phyloP scores from a whole-genome alignment of 768 basidiomycete genomes.

The Tricholoma sp. region DNA sequence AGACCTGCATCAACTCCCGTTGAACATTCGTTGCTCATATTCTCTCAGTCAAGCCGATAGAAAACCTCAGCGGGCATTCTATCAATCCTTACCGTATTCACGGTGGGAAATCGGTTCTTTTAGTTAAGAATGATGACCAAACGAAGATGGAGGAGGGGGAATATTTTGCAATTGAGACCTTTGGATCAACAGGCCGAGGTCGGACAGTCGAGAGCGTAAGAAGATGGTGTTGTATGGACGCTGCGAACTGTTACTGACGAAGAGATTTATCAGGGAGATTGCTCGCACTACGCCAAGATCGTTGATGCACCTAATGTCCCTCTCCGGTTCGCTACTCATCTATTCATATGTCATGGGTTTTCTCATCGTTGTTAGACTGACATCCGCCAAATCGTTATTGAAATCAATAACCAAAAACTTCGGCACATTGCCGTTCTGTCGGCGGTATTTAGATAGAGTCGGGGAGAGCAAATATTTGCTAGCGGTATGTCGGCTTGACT shows the following conservation, averaged over 20 bases:
- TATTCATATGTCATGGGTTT: constrained; percentile 2
- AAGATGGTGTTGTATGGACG: constrained; percentile 10
- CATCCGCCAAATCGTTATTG: constrained; percentile 80
- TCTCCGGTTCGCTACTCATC: constrained; percentile 50
- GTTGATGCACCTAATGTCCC: constrained; percentile 67
- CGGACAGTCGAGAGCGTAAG: constrained; percentile 76
- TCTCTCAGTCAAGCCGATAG: constrained; percentile 80
- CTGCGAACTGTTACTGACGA: background rate
- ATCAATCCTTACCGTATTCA: constrained; percentile 91
- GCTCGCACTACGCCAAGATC: constrained; percentile 86
- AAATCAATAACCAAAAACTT: constrained; percentile 89
- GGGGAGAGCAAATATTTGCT: constrained; percentile 93
- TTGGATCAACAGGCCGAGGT: constrained; percentile 94
- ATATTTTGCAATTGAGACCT: constrained; percentile 98
- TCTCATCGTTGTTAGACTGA: constrained; percentile 44
- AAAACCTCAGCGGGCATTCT: constrained; percentile 92
- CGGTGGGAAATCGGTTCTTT: constrained; percentile 86
- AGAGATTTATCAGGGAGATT: constrained; percentile 61
- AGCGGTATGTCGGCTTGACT: constrained; percentile 50
- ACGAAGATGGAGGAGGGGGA: constrained; percentile 99
- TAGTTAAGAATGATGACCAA: constrained; percentile 85
- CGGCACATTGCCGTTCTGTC: constrained; percentile 92
- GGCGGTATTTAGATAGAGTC: constrained; percentile 87
- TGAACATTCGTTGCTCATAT: background rate
- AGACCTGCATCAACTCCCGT: constrained; percentile 5